phyloP scores from a whole-genome alignment of 2,329 filamentous ascomycete species.

The Alternaria viburni region DNA sequence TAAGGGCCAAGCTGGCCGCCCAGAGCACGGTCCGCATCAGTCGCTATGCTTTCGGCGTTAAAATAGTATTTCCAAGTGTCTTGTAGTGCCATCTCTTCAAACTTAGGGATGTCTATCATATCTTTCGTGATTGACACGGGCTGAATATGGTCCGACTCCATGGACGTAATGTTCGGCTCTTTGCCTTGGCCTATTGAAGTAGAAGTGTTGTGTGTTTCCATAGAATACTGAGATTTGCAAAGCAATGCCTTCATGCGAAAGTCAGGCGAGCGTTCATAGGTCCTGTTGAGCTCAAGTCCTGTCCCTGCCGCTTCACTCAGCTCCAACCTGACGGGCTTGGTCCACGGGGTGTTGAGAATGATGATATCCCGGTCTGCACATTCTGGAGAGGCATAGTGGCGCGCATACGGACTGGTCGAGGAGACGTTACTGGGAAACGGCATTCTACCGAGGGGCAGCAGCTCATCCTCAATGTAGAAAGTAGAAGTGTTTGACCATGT shows the following conservation, averaged over 20 bases:
- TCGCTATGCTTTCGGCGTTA: background rate
- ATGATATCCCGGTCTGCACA: slow-evolving; percentile 22
- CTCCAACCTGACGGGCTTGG: background rate
- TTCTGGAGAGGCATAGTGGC: slow-evolving; percentile 17
- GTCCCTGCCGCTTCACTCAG: background rate
- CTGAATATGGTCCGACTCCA: background rate
- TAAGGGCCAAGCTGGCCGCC: background rate
- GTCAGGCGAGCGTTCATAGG: slow-evolving; percentile 15
- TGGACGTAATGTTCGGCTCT: background rate
- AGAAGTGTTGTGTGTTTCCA: background rate
- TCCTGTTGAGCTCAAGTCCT: background rate
- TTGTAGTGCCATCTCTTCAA: background rate
- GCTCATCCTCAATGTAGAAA: background rate
- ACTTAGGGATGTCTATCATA: background rate
- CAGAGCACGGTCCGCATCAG: background rate
- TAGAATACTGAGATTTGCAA: slow-evolving; percentile 10
- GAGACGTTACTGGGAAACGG: background rate
- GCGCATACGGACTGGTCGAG: slow-evolving; percentile 11
- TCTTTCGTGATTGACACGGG: background rate
- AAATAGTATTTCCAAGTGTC: background rate
- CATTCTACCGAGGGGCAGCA: background rate
- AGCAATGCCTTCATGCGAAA: slow-evolving; percentile 20
- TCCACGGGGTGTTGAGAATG: slow-evolving; percentile 25
- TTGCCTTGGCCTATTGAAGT: background rate
- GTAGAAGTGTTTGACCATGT: slow-evolving; percentile 19